Base-by-base conservation (phyloP, 2,329 filamentous ascomycete species). In the Clathrospora elynae region DNA sequence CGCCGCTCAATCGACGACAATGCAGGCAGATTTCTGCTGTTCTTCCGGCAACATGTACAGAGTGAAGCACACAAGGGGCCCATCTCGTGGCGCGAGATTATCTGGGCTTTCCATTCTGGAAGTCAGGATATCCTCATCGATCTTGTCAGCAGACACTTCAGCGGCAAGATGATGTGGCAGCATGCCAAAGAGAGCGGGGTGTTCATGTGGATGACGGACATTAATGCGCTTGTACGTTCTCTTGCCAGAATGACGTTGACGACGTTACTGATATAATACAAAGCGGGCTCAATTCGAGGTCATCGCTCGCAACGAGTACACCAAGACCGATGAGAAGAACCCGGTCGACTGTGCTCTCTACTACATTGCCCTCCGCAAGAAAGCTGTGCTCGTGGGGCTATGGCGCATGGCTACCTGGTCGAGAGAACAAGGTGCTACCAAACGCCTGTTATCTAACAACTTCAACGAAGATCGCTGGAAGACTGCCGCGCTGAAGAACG, bases 381-480 rank as follows among this genome's bases (percentile, higher is more conserved):
- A 99, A 70, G 80, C 87, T 2, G 87, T 97, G 0, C 80, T 99
- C 1, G 82, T 95, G 54, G 91, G 90, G 0, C 77, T 99, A 1
- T 99, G 93, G 93, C 84, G 95, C 12, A 96, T 97, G 82, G 91
- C 93, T 5, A 83, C 77, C 26, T 93, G 93, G 85, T 87, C 95
- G 59, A 83, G 80, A 44, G 95, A 99, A 68, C 93, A 97, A 70
- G 75, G 71, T 2, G 84, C 87, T 0, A 99, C 93, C 0, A 82
- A 86, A 46, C 84, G 82, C 48, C 78, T 99, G 19, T 75, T 99
- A 14, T 80, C 86, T n/a, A 95, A 96, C 62, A 90, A 97, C 67
- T 99, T 99, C 68, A 78, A 83, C 3, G 88, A 96, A 49, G 79
- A 85, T 1, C 86, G 88, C 56, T 97, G 93, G 88, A 87, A 82